Evolutionary conservation across 108 stramenopile species (phyloP), one percentile per base, ranked within the genome.

Genomic region (Skeletonema costatum): DNA sequence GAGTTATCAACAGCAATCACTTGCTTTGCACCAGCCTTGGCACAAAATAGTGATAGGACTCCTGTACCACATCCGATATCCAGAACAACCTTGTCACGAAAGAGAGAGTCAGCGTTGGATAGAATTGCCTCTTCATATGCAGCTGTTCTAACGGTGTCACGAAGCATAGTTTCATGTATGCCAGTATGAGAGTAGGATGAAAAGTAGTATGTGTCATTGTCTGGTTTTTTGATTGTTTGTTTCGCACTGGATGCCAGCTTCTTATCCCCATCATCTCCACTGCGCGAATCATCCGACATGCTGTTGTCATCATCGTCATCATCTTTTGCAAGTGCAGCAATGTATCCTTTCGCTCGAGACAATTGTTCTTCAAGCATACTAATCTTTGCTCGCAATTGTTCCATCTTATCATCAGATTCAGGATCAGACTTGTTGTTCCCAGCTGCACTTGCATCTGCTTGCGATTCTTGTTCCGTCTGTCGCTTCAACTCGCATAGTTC

Each of bases 131-230:
- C 72, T 75, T 85, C 80, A 42, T 91, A 91, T 8, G 86, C 71
- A 10, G 80, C 72, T n/a, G 90, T 91, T 11, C 93, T 56, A 6
- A 90, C 88, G 32, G 84, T 81, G 42, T 96, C 95, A 36, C 86
- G 76, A 14, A 96, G 88, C 95, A 96, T 96, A 13, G 91, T 93
- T 68, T 95, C 92, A 74, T 96, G 96, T 60, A 96, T 96, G 33
- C 85, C 85, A 42, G 89, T 89, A 70, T 92, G 86, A 25, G 87
- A 88, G 67, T 96, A 96, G 13, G 81, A 85, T 35, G 82, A 64
- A 61, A 88, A 93, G 82, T 93, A 93, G 58, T 89, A 88, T 6
- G 83, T 75, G 50, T 85, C 87, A 53, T 87, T 84, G 61, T 87
- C 86, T 46, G 60, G 62, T 58, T 31, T 41, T 9, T 25, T 60